Evolutionary conservation across 2,329 filamentous ascomycete species (phyloP).

Genomic region (Cordyceps fumosorosea): DNA sequence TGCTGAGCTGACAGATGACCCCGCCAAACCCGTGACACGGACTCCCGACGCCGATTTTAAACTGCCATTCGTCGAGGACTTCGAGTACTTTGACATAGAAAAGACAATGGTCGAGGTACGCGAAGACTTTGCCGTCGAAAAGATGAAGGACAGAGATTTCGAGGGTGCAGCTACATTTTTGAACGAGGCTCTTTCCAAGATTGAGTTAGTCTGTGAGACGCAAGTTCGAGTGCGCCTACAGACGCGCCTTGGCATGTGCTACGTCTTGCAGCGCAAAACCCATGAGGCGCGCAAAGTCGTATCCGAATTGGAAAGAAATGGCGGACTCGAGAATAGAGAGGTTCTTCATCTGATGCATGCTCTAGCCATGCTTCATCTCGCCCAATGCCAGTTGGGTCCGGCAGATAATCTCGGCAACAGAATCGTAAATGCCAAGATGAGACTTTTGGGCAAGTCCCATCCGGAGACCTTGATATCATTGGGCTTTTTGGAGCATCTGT

Average conservation of each 20-base stretch:
- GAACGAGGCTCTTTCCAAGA: neutral
- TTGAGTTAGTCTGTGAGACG: neutral
- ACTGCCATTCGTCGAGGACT: neutral
- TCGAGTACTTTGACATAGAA: neutral
- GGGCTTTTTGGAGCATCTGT: neutral
- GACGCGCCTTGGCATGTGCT: neutral
- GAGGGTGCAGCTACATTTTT: neutral
- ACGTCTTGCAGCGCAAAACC: neutral
- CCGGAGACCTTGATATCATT: neutral
- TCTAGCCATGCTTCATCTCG: neutral
- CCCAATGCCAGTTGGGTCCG: neutral
- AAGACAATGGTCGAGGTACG: neutral
- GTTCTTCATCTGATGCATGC: constrained; percentile 1
- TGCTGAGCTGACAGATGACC: neutral
- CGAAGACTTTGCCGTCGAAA: neutral
- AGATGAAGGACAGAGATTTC: neutral
- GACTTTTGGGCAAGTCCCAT: neutral
- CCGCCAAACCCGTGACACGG: neutral
- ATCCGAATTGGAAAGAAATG: neutral
- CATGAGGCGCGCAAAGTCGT: neutral
- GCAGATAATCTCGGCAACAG: neutral
- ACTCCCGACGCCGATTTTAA: neutral
- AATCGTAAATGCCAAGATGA: neutral
- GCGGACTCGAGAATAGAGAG: neutral
- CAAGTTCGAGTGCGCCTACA: neutral